phyloP scores from a whole-genome alignment of 176 grass and related monocot species.

The Bolboschoenus planiculmis region DNA sequence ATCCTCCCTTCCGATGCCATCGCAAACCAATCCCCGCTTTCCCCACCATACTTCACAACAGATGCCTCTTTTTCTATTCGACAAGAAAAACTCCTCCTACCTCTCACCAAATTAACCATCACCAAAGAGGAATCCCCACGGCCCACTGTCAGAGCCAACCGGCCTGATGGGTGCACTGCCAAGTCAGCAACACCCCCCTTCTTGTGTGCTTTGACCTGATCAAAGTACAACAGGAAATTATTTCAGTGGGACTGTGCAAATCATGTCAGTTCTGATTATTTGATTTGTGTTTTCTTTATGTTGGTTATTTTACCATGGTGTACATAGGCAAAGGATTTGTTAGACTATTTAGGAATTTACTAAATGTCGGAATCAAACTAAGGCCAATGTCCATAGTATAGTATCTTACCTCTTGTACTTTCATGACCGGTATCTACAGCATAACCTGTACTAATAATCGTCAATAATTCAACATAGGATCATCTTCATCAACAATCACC shows the following conservation, averaged over 20 bases:
- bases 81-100: conserved; percentile 58
- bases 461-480: neutral
- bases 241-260: neutral
- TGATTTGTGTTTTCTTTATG: neutral
- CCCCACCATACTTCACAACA: conserved; percentile 33
- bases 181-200: conserved; percentile 32
- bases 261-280: neutral
- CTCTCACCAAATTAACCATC: conserved; percentile 75
- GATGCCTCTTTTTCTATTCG: conserved; percentile 56
- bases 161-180: conserved; percentile 61
- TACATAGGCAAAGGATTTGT: too few relatives aligned
- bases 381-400: neutral
- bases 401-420: neutral
- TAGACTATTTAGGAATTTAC: neutral
- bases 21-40: conserved; percentile 35
- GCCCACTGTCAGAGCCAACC: conserved; percentile 60
- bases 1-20: conserved; percentile 50
- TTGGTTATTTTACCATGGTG: neutral
- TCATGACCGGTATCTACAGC: neutral
- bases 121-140: conserved; percentile 40
- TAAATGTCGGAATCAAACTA: neutral
- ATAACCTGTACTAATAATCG: neutral
- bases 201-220: conserved; percentile 24
- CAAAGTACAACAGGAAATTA: neutral
- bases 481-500: neutral